A percentile compares a stretch with the other conserved stretches of the same genome.
These are phyloP conservation scores for Paxillus ammoniavirescens DNA, from an alignment of 768 basidiomycete species.

Conservation along the genomic window DNA sequence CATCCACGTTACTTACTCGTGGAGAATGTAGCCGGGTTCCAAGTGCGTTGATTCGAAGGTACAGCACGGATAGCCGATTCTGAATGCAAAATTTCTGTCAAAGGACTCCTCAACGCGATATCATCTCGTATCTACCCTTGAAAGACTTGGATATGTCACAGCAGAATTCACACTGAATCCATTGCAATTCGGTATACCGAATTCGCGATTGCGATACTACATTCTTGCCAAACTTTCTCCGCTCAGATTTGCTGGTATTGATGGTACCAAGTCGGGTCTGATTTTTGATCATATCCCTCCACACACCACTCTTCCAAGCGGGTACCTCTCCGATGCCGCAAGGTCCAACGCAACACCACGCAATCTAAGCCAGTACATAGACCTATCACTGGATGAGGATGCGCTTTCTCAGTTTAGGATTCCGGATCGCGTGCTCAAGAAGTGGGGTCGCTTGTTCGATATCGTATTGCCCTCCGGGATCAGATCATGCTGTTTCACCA, in stretches of 20 bases:
- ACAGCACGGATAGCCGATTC: background rate
- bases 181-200: conserved; percentile 76
- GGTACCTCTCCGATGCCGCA: background rate
- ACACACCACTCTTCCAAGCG: conserved; percentile 30
- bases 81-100: conserved; percentile 8
- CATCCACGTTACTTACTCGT: conserved; percentile 64
- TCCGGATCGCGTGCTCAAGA: conserved; percentile 60
- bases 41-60: conserved; percentile 44
- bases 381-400: conserved; percentile 9
- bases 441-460: conserved; percentile 81
- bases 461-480: conserved; percentile 64
- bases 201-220: conserved; percentile 81
- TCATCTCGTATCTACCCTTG: conserved; percentile 51
- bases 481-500: conserved; percentile 78
- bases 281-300: conserved; percentile 57
- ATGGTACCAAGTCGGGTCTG: conserved; percentile 11
- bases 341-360: background rate
- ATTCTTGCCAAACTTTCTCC: conserved; percentile 60
- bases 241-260: conserved; percentile 34
- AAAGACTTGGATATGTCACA: conserved; percentile 52
- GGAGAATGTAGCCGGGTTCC: conserved; percentile 84
- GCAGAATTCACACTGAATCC: conserved; percentile 71
- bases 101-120: conserved; percentile 67
- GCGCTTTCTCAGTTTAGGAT: conserved; percentile 36
- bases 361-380: conserved; percentile 13